Percentiles rank a stretch among this genome's conserved stretches.
phyloP scores from a whole-genome alignment of 1,139 yeast genomes.

The Pichia norvegensis region DNA sequence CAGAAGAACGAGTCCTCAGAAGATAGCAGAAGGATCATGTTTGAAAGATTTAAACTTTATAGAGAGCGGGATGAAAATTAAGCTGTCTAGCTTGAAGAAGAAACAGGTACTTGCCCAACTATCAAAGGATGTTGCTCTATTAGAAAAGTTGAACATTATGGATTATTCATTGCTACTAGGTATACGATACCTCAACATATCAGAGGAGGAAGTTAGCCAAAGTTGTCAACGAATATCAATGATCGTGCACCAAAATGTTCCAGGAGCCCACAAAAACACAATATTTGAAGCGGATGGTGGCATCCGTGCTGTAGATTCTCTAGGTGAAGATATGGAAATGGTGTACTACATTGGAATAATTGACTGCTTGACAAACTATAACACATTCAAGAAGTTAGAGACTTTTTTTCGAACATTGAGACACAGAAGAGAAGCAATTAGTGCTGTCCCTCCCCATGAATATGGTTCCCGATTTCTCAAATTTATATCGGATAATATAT shows the following conservation, averaged over 20 bases:
- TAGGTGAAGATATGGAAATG: constrained; percentile 55
- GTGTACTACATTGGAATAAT: constrained; percentile 90
- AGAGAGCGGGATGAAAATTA: constrained; percentile 50
- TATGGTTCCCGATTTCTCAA: constrained; percentile 80
- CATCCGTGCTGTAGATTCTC: constrained; percentile 61
- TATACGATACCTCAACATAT: constrained; percentile 50
- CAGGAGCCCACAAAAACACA: constrained; percentile 10
- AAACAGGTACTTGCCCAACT: constrained; percentile 59
- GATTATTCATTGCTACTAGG: constrained; percentile 90
- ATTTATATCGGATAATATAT: constrained; percentile 46
- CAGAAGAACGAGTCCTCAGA: constrained; percentile 42
- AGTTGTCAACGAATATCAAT: constrained; percentile 18
- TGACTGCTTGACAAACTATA: constrained; percentile 86
- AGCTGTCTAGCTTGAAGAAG: constrained; percentile 66
- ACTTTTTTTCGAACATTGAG: constrained; percentile 77
- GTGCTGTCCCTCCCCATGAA: constrained; percentile 85
- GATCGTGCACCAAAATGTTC: constrained; percentile 24
- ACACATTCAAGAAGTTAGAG: constrained; percentile 67
- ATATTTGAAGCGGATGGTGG: constrained; percentile 53
- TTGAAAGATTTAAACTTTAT: constrained; percentile 88
- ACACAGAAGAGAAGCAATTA: constrained; percentile 62
- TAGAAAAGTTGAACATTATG: constrained; percentile 78
- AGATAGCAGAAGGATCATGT: constrained; percentile 32
- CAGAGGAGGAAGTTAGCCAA: constrained; percentile 17
- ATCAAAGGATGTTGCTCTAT: constrained; percentile 62